Evolutionary conservation across 108 stramenopile genomes (phyloP), one percentile per base, ranked within the genome.

Genomic region (Hondaea fermentalgiana): DNA sequence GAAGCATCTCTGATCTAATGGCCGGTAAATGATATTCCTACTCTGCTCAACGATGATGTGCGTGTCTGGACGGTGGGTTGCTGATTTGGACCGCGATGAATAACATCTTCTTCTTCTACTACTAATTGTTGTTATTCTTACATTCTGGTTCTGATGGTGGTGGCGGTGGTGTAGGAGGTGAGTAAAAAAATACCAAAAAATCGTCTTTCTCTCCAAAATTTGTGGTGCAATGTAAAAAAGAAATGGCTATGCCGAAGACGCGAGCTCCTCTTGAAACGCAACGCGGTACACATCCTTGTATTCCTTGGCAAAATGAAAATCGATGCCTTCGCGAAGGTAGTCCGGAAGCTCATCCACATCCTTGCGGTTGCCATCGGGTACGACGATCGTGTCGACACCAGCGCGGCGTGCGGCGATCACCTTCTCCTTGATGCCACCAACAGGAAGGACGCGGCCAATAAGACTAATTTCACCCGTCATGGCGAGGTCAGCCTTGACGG

Each of bases 351-450:
- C 99, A 42, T 98, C 98, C 87, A 93, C 98, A 87, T 99, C 99
- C 29, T 97, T 92, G 89, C 94, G 93, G 91, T 98, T 98, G 43
- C 96, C 97, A 49, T 90, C 89, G 4, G 99, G 99, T 4, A 98
- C 88, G 17, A 98, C 91, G 5, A 99, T 92, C 17, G 93, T 94
- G 5, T 91, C 95, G 21, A 98, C 96, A 42, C 97, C 97, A 6
- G 98, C 95, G 88, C 99, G 94, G 49, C 97, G 90, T 8, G 98
- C 99, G 5, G 97, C 99, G 94, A 99, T 98, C 59, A 95, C 96
- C 93, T 99, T 99, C 91, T 99, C 99, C 91, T 98, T 98, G 90
- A 99, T 97, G 12, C 99, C 99, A 29, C 99, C 99, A 28, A 99
- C 97, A 0, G 98, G 96, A 0, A 99, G 92, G 4, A 99, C 97